Conservation (phyloP, 495 filamentous ascomycete genomes). For the Daldinia concentrica region DNA sequence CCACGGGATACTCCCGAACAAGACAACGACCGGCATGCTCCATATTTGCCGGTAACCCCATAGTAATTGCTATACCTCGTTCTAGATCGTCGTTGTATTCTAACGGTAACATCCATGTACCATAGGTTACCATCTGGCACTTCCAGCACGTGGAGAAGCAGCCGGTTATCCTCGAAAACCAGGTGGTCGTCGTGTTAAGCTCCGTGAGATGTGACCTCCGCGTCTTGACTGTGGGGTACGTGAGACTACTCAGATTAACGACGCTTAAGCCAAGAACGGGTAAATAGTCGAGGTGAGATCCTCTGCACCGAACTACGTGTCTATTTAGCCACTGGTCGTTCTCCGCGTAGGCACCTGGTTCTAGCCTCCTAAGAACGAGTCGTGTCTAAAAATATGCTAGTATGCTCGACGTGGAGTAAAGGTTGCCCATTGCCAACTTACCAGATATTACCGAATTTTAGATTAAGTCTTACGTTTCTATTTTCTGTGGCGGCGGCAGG, state of each 20-base stretch:
- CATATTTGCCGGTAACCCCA: constrained; percentile 34
- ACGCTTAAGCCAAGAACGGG: constrained; percentile 41
- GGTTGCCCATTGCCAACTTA: not conserved
- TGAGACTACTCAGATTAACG: constrained; percentile 35
- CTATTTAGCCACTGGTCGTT: constrained; percentile 38
- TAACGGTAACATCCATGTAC: constrained; percentile 25
- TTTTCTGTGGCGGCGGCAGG: not conserved
- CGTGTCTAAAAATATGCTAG: constrained; percentile 18
- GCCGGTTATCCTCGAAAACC: constrained; percentile 12
- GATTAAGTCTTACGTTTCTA: not conserved
- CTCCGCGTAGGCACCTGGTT: constrained; percentile 24
- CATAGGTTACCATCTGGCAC: constrained; percentile 11
- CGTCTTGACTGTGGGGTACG: constrained; percentile 38
- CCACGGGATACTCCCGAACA: not conserved
- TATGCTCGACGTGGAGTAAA: not conserved
- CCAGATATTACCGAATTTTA: not conserved
- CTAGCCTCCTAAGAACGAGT: constrained; percentile 17
- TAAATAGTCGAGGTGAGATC: constrained; percentile 41
- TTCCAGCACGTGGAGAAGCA: constrained; percentile 32
- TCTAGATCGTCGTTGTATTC: constrained; percentile 33
- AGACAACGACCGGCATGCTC: constrained; percentile 12
- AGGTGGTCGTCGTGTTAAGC: constrained; percentile 35
- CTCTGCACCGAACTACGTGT: constrained; percentile 37
- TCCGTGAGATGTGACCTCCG: constrained; percentile 40
- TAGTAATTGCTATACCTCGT: constrained; percentile 26